Percentiles rank a stretch among this genome's conserved stretches.
Evolutionary conservation across 805 yeast genomes (phyloP).

Genomic region (Limtongozyma cylindracea): DNA sequence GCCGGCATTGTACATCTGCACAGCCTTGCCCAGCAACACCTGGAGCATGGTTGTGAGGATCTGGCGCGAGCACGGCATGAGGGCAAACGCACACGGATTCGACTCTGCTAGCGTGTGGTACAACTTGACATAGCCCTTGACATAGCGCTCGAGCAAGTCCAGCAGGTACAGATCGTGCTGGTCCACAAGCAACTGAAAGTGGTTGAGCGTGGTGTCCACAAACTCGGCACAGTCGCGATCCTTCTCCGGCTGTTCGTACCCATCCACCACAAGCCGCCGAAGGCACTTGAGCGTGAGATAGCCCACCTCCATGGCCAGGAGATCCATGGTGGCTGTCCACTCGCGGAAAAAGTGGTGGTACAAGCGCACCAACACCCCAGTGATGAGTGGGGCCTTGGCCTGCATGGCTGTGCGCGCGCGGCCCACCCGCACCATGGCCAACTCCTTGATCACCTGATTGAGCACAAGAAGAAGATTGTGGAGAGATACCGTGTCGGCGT

Average conservation of each 20-base stretch:
- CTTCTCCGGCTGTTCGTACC: conserved; percentile 45
- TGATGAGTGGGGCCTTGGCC: conserved; percentile 34
- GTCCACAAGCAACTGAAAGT: conserved; percentile 28
- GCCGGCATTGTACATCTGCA: conserved; percentile 28
- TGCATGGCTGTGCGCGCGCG: conserved; percentile 60
- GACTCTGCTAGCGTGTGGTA: conserved; percentile 30
- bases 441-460: conserved; percentile 54
- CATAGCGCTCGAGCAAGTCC: conserved; percentile 37
- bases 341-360: conserved; percentile 32
- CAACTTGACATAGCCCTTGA: conserved; percentile 53
- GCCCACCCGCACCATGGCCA: conserved; percentile 64
- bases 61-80: conserved; percentile 35
- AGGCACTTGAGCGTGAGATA: conserved; percentile 54
- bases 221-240: conserved; percentile 33
- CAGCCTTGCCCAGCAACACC: conserved; percentile 37
- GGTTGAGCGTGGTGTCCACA: conserved; percentile 24
- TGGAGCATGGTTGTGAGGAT: conserved; percentile 36
- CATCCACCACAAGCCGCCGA: conserved; percentile 52
- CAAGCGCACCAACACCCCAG: conserved; percentile 30
- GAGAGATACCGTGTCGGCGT: no score
- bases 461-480: conserved; percentile 40
- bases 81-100: conserved; percentile 46
- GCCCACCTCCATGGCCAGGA: conserved; percentile 44
- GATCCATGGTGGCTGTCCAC: conserved; percentile 28
- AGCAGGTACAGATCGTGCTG: conserved; percentile 23